Base-by-base conservation (phyloP, 352 stramenopile species). In the Phytophthora nicotianae region DNA sequence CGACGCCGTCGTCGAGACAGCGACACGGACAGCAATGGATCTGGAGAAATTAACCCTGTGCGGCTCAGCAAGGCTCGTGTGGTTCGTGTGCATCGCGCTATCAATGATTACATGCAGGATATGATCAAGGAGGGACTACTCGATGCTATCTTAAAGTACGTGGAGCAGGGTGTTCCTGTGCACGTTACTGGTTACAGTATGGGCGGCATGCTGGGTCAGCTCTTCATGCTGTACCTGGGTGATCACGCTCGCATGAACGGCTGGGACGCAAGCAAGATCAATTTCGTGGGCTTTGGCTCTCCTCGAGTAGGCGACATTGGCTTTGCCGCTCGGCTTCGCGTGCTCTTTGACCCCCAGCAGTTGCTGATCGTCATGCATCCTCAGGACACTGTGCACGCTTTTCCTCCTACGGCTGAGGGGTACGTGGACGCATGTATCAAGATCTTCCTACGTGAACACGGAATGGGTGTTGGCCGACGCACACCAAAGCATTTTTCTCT, bases 181-280 rank as follows among this genome's bases (percentile, higher is more conserved):
- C 83, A 93, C 63, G 75, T 95, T 29, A 95, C 86, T 10, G 86
- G 86, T 4, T 95, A 95, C 69, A 91, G 80, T 48, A 95, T 95
- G 86, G 86, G 86, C 6, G 86, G 86, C 8, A 91, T 91, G 81
- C 69, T 93, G 4, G 81, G 83, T 5, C 82, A 93, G 53, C 54
- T 93, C 8, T 69, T 91, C n/a, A 89, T 91, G 79, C 58, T 93
- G 11, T 88, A 91, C 46, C 58, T 91, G 45, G 85, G 85, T 26
- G 82, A 93, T 42, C 80, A 83, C 35, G 81, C 80, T n/a, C 84
- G 84, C 23, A 91, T 93, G 77, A 71, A 87, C 21, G 76, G 74
- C 16, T 78, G 79, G 52, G 84, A 93, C 50, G 69, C 69, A 24
- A 93, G 81, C 58, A 90, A 93, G 53, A 87, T 95, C 62, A 92